Conservation (phyloP, 2,329 filamentous ascomycete species). For the Fusarium succisae region DNA sequence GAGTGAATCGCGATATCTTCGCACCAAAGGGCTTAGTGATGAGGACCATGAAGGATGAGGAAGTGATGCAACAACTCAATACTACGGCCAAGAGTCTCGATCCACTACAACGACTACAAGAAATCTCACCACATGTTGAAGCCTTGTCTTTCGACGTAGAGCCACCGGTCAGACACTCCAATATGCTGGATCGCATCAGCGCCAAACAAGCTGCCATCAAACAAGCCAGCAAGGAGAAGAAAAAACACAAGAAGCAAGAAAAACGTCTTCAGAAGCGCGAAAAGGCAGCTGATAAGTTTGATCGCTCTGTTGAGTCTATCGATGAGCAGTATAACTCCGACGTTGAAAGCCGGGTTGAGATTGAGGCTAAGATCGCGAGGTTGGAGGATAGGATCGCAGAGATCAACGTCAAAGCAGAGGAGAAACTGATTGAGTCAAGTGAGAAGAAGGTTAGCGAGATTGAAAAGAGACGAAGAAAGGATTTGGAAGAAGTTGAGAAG, state of each 20-base stretch:
- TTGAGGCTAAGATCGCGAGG: not conserved
- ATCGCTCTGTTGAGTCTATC: not conserved
- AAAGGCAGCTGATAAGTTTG: not conserved
- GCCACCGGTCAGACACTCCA: not conserved
- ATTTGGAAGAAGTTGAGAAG: constrained; percentile 1
- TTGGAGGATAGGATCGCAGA: not conserved
- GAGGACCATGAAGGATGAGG: constrained; percentile 7
- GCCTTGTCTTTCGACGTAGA: constrained; percentile 4
- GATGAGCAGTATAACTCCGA: constrained; percentile 5
- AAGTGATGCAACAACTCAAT: constrained; percentile 3
- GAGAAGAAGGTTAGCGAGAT: not conserved
- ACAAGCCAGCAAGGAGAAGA: not conserved
- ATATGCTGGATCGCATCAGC: constrained; percentile 14
- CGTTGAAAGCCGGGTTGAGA: not conserved
- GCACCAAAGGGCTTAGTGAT: not conserved
- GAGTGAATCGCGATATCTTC: not conserved
- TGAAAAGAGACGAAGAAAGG: not conserved
- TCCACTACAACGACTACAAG: not conserved
- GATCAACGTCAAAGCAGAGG: not conserved
- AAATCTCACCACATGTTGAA: not conserved
- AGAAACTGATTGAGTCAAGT: not conserved
- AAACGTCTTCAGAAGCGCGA: not conserved
- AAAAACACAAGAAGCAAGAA: not conserved
- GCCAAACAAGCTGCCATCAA: constrained; percentile 11
- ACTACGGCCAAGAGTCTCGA: constrained; percentile 1